A percentile compares a stretch with the other conserved stretches of the same genome.
These are phyloP conservation scores for Avicennia marina DNA, from an alignment of 257 asterid species.

Conservation along the genomic window DNA sequence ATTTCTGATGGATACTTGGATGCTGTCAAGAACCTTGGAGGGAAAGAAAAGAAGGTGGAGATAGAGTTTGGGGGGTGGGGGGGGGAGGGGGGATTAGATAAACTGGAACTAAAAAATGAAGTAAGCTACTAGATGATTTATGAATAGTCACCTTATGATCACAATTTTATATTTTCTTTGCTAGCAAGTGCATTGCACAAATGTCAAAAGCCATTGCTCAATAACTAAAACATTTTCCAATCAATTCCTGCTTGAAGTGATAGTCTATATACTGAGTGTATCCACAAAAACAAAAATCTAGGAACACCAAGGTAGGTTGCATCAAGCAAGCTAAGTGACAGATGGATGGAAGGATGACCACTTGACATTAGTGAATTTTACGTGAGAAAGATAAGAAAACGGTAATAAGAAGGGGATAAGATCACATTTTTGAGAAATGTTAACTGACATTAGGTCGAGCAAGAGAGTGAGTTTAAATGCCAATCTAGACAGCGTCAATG, in stretches of 20 bases:
- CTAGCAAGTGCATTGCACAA: conserved; percentile 10
- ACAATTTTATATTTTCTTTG: neutral
- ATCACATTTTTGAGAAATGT: too few relatives aligned
- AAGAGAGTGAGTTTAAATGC: too few relatives aligned
- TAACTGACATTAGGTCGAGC: too few relatives aligned
- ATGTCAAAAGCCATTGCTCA: conserved; percentile 15
- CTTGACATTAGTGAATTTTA: too few relatives aligned
- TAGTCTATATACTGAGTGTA: neutral
- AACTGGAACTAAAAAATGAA: conserved; percentile 7
- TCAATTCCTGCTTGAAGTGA: conserved; percentile 10
- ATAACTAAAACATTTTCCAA: neutral
- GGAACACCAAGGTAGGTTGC: conserved; percentile 4
- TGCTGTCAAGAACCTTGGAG: conserved; percentile 84
- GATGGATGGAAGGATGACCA: too few relatives aligned
- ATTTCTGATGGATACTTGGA: conserved; percentile 84
- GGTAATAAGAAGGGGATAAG: too few relatives aligned
- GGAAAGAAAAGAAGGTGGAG: conserved; percentile 11
- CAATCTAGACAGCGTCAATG: too few relatives aligned
- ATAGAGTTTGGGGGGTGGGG: too few relatives aligned
- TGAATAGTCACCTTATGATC: too few relatives aligned
- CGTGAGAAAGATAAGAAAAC: too few relatives aligned
- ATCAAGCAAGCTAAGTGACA: too few relatives aligned
- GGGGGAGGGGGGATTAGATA: conserved; percentile 16
- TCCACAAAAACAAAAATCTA: neutral
- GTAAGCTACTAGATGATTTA: neutral